Percentiles rank a stretch among this genome's conserved stretches.
phyloP scores from a whole-genome alignment of 768 basidiomycete species.

The Mycena filopes region DNA sequence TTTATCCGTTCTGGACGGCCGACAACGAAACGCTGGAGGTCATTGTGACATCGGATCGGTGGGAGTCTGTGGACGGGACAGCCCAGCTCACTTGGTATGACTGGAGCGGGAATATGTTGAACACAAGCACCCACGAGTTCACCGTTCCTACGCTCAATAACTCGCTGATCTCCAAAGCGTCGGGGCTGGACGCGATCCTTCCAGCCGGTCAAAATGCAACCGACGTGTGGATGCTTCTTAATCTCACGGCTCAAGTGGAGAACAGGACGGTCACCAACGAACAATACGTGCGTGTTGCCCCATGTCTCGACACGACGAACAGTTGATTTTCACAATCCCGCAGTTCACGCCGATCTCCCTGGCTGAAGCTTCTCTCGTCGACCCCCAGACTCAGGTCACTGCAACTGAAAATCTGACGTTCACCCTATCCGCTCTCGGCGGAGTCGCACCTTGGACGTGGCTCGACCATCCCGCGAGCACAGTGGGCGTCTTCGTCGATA shows the following conservation, averaged over 20 bases:
- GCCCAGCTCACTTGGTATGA: constrained; percentile 69
- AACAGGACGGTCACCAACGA: constrained; percentile 58
- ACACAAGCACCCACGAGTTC: constrained; percentile 51
- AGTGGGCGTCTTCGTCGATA: constrained; percentile 62
- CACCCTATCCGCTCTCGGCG: constrained; percentile 61
- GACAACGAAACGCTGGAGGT: constrained; percentile 59
- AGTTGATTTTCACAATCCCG: neutral
- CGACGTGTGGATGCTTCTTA: constrained; percentile 64
- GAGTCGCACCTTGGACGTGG: constrained; percentile 69
- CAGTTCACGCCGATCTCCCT: constrained; percentile 66
- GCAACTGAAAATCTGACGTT: constrained; percentile 52
- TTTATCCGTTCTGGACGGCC: constrained; percentile 68
- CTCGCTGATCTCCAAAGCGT: constrained; percentile 51
- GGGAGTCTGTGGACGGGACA: constrained; percentile 55
- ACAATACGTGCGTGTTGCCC: constrained; percentile 54
- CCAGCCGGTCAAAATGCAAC: constrained; percentile 50
- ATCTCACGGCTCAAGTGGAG: constrained; percentile 57
- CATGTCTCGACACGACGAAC: neutral
- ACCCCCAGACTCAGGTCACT: constrained; percentile 57
- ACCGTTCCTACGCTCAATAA: constrained; percentile 61
- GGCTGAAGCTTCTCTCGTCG: constrained; percentile 56
- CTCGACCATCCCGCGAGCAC: constrained; percentile 67
- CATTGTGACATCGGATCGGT: constrained; percentile 62
- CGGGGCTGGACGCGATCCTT: constrained; percentile 57
- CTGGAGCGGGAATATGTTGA: constrained; percentile 57